Evolutionary conservation across 208 protist genomes (phyloP), one percentile per base, ranked within the genome.

Genomic region (Crithidia brevicula): DNA sequence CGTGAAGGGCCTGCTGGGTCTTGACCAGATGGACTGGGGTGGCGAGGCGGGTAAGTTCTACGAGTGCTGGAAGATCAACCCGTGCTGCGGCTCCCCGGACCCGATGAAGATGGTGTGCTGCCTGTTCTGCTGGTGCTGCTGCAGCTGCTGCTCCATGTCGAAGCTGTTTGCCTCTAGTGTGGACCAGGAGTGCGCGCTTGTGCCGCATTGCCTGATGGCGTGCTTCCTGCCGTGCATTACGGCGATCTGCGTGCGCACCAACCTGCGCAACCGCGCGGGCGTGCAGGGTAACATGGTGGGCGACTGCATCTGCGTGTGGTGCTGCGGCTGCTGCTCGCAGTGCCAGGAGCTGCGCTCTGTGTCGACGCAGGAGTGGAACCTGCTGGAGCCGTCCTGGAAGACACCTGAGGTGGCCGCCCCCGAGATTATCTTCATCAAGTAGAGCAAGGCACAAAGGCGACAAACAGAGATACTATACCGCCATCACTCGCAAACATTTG

Each of bases 81-180:
- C 83, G 49, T 92, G 83, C 74, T 89, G 83, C 54, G 81, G 81
- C 42, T 68, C 65, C 15, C 86, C 83, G 15, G 81, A 92, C 50
- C 20, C 59, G 23, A 49, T 61, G 45, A 70, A 72, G 40, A 76
- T 75, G 38, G 7, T 82, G 11, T 72, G 60, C 54, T 91, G 81
- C 74, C 38, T 81, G 34, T 31, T 80, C 18, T 78, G 80, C 77
- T 92, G 79, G 73, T 79, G 56, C 25, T 80, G 47, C 56, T 78
- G 73, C 54, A 46, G 64, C 16, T 77, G 65, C 56, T 92, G 75
- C 72, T 71, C 59, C 58, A 36, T 79, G 61, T 79, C 72, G 25
- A 88, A 88, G 72, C 68, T 88, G 25, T 86, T 79, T 71, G 79
- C 82, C 22, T 79, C 72, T 3, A 83, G 72, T 33, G 70, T 88